phyloP scores from a whole-genome alignment of 2,329 filamentous ascomycete genomes.

The Xylariales sp. region DNA sequence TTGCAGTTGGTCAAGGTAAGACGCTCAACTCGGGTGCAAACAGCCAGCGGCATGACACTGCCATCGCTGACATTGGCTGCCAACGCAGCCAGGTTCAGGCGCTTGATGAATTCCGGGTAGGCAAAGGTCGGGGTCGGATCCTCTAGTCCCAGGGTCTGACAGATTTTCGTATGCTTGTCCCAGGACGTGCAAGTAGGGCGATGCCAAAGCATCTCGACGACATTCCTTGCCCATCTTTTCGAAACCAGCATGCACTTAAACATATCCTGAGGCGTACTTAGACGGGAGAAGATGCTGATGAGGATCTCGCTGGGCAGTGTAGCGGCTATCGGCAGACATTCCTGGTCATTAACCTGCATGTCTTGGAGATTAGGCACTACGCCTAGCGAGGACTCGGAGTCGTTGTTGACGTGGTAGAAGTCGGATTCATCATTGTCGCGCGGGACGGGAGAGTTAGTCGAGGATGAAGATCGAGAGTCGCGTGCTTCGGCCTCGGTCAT shows the following conservation, averaged over 20 bases:
- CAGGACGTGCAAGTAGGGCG: constrained; percentile 86
- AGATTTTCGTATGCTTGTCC: constrained; percentile 75
- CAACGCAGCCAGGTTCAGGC: constrained; percentile 82
- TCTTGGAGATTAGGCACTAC: constrained; percentile 68
- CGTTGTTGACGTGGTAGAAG: constrained; percentile 83
- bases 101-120: constrained; percentile 86
- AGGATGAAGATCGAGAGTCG: constrained; percentile 58
- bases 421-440: constrained; percentile 89
- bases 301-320: constrained; percentile 90
- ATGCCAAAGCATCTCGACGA: constrained; percentile 92
- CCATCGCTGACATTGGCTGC: constrained; percentile 77
- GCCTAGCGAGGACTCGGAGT: constrained; percentile 88
- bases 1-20: constrained; percentile 88
- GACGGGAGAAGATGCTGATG: constrained; percentile 84
- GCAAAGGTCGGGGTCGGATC: constrained; percentile 82
- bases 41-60: constrained; percentile 73
- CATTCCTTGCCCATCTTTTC: constrained; percentile 86
- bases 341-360: constrained; percentile 62
- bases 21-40: constrained; percentile 88
- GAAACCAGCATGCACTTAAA: constrained; percentile 91
- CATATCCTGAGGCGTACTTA: constrained; percentile 71
- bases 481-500: constrained; percentile 30
- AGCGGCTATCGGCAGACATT: constrained; percentile 72
- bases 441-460: constrained; percentile 69
- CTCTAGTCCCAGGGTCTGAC: constrained; percentile 65